Conservation (phyloP, 2,329 filamentous ascomycete genomes). For the Ophiostoma populinum region DNA sequence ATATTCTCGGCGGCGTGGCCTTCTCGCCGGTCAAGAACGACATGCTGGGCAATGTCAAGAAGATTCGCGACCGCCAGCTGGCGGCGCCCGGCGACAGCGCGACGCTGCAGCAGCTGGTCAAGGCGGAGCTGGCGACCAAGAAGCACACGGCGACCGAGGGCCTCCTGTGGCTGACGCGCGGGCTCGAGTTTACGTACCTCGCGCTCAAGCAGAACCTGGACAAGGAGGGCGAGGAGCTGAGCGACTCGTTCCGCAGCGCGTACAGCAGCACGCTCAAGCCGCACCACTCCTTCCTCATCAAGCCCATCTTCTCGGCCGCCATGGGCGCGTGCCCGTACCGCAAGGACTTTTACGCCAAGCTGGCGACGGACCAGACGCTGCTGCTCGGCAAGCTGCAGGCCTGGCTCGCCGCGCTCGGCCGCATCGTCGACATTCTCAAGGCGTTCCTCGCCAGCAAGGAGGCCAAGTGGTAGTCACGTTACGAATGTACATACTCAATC, state of each 20-base stretch:
- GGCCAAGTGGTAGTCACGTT: slow-evolving; percentile 42
- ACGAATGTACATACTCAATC: not conserved
- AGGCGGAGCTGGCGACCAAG: slow-evolving; percentile 77
- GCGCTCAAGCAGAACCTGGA: slow-evolving; percentile 63
- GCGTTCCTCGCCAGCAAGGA: slow-evolving; percentile 37
- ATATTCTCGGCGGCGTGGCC: slow-evolving; percentile 50
- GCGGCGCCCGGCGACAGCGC: slow-evolving; percentile 63
- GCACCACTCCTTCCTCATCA: slow-evolving; percentile 76
- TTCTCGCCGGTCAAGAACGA: slow-evolving; percentile 87
- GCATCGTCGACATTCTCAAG: slow-evolving; percentile 60
- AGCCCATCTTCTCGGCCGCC: slow-evolving; percentile 81
- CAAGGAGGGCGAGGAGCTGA: slow-evolving; percentile 55
- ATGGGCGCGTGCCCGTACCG: slow-evolving; percentile 90
- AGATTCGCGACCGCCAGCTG: slow-evolving; percentile 71
- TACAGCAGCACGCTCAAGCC: slow-evolving; percentile 81
- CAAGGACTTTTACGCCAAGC: slow-evolving; percentile 80
- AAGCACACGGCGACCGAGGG: slow-evolving; percentile 82
- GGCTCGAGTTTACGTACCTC: slow-evolving; percentile 82
- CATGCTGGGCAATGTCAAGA: slow-evolving; percentile 87
- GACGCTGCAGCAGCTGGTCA: slow-evolving; percentile 68
- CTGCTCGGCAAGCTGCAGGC: slow-evolving; percentile 45
- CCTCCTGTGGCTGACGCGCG: slow-evolving; percentile 76
- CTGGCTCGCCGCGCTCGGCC: slow-evolving; percentile 66
- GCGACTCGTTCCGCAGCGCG: slow-evolving; percentile 68
- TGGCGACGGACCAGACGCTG: slow-evolving; percentile 49